Evolutionary conservation across 1,139 yeast genomes (phyloP), one percentile per base, ranked within the genome.

Genomic region (Saccharomyces hybrid): DNA sequence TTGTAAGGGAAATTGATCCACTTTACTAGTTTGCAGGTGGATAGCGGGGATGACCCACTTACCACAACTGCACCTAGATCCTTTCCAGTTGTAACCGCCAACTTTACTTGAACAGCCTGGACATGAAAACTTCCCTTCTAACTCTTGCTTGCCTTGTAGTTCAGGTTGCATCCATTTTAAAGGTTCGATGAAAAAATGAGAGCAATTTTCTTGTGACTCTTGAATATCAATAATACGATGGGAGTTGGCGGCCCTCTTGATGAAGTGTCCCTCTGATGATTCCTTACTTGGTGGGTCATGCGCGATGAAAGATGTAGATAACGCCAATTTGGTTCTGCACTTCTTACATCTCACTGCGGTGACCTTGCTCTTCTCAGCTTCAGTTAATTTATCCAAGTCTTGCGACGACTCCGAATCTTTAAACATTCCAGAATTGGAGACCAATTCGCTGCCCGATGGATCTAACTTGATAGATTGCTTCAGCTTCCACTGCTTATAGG

Each of bases 41-140:
- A 95, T 79, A 1, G 96, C 96, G 0, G 99, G 99, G 5, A 89
- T 80, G 76, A 93, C 84, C 99, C 99, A 93, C 63, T 82, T 82
- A 2, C 98, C 97, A 72, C 99, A 93, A 55, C 95, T 83, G 69
- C 99, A 93, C 61, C 95, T 76, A 4, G 91, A 83, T 0, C 99
- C 99, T 67, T 84, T 88, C 99, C 99, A 93, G 59, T 86, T 83
- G 67, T 90, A 93, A 0, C 90, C 91, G 5, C 99, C 99, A 2
- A 86, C 80, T 70, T 86, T 86, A n/a, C 87, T 77, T 4, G 76
- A 74, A 73, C 99, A 93, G 64, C 84, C 86, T 3, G 95, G 95
- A 69, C 99, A 93, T 23, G 73, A 69, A 51, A 93, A 83, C 64
- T 86, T 88, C 2, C 99, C 99, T 67, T 91, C 97, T 6, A 93